Conservation (phyloP, 768 basidiomycete genomes). For the Dioszegia crocea region DNA sequence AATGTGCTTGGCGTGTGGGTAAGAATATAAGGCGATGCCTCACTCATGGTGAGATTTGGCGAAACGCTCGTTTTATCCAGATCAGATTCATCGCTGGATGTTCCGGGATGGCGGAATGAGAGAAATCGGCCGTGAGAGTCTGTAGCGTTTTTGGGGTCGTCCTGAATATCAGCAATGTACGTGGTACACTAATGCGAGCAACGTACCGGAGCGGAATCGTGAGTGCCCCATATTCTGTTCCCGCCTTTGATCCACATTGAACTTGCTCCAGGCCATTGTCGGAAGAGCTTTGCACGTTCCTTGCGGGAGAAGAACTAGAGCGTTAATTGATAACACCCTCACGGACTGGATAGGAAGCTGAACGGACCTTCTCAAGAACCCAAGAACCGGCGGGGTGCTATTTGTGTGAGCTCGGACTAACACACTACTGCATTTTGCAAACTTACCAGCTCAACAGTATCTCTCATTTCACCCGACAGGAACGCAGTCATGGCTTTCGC, state of each 20-base stretch:
- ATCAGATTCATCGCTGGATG: slow-evolving; percentile 19
- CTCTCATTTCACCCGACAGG: slow-evolving; percentile 91
- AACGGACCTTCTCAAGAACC: slow-evolving; percentile 50
- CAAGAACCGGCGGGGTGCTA: slow-evolving; percentile 48
- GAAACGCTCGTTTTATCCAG: slow-evolving; percentile 37
- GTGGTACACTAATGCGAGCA: not conserved
- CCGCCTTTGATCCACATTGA: slow-evolving; percentile 95
- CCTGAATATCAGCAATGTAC: slow-evolving; percentile 58
- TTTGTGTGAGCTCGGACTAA: slow-evolving; percentile 7
- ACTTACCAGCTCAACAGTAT: slow-evolving; percentile 57
- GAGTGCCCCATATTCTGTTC: slow-evolving; percentile 45
- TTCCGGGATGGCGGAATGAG: slow-evolving; percentile 60
- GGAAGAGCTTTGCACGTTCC: slow-evolving; percentile 83
- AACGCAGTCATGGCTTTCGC: slow-evolving; percentile 94
- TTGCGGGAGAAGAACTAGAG: slow-evolving; percentile 77
- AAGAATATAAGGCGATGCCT: slow-evolving; percentile 63
- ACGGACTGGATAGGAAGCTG: too few relatives aligned
- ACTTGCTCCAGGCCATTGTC: slow-evolving; percentile 91
- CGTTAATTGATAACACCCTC: not conserved
- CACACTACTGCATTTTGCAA: slow-evolving; percentile 67
- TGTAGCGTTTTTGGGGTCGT: slow-evolving; percentile 59
- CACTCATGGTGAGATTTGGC: slow-evolving; percentile 53
- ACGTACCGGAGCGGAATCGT: slow-evolving; percentile 29
- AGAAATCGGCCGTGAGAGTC: slow-evolving; percentile 75
- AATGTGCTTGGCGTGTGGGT: slow-evolving; percentile 57